Conservation (phyloP, 495 filamentous ascomycete species). For the Clavariopsis aquatica region DNA sequence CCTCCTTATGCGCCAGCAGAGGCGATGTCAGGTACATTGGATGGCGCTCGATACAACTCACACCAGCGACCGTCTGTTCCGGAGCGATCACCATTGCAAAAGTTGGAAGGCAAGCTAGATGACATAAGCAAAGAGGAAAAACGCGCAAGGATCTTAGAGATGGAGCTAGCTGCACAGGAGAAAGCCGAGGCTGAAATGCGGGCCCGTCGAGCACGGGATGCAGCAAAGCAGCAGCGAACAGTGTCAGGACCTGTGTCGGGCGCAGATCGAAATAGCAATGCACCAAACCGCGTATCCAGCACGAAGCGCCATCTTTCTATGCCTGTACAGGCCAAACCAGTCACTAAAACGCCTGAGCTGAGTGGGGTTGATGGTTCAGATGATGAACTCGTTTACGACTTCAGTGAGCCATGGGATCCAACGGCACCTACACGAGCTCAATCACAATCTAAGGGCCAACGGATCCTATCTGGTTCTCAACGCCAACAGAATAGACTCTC, state of each 20-base stretch:
- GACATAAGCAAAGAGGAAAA: slow-evolving; percentile 93
- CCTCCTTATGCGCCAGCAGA: slow-evolving; percentile 11
- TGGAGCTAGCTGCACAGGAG: slow-evolving; percentile 64
- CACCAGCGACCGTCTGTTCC: slow-evolving; percentile 58
- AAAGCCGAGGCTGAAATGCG: slow-evolving; percentile 44
- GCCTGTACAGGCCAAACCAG: slow-evolving; percentile 17
- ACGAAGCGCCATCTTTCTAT: slow-evolving; percentile 35
- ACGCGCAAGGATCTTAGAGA: slow-evolving; percentile 74
- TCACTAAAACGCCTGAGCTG: not conserved
- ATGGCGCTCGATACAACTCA: not conserved
- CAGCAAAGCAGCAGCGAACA: slow-evolving; percentile 30
- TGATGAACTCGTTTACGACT: slow-evolving; percentile 22
- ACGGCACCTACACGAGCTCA: not conserved
- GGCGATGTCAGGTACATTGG: slow-evolving; percentile 17
- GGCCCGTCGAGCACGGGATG: slow-evolving; percentile 22
- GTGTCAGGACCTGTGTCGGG: slow-evolving; percentile 30
- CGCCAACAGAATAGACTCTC: slow-evolving; percentile 19
- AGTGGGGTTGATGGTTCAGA: slow-evolving; percentile 17
- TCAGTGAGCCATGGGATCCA: slow-evolving; percentile 37
- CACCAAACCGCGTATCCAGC: slow-evolving; percentile 18
- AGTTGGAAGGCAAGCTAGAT: slow-evolving; percentile 80
- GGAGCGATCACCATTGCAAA: slow-evolving; percentile 86
- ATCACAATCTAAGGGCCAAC: slow-evolving; percentile 1
- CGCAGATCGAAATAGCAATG: slow-evolving; percentile 3
- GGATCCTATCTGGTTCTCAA: slow-evolving; percentile 22